These are phyloP conservation scores for Vaccinium myrtillus DNA, from an alignment of 148 eudicot species.

Conservation along the genomic window DNA sequence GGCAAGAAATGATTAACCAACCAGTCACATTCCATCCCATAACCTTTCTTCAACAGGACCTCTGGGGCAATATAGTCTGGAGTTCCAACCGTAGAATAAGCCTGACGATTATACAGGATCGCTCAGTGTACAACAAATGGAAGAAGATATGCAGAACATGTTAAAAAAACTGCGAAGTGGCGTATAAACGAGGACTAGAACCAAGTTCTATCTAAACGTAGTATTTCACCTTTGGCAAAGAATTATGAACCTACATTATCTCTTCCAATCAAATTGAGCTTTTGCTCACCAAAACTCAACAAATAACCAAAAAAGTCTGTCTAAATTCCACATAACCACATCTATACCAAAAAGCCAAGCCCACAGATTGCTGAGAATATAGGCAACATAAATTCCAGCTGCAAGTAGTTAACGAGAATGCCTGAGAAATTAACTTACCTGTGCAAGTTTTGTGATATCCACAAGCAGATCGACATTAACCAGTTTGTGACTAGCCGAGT, in stretches of 20 bases:
- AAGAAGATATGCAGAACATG: not conserved
- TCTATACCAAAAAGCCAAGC: not conserved
- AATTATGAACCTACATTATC: not conserved
- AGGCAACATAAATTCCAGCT: conserved; percentile 3
- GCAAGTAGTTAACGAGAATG: not conserved
- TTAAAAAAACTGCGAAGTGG: not conserved
- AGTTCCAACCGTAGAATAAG: conserved; percentile 31
- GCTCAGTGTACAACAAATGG: not conserved
- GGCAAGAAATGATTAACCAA: conserved; percentile 9
- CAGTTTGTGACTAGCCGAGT: not conserved
- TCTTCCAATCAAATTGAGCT: conserved; percentile 7
- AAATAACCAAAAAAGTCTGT: not conserved
- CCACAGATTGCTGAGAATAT: not conserved
- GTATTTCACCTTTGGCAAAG: not conserved
- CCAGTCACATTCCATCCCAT: conserved; percentile 39
- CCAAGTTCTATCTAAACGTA: not conserved
- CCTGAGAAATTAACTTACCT: not conserved
- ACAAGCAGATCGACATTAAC: not conserved
- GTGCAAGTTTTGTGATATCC: not conserved
- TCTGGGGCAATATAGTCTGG: conserved; percentile 35
- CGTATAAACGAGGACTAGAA: not conserved
- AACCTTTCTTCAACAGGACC: conserved; percentile 34
- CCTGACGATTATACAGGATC: not conserved
- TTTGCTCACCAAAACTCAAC: not conserved
- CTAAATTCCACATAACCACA: not conserved